Evolutionary conservation across 257 asterid genomes (phyloP), one percentile per base, ranked within the genome.

Genomic region (Solanum okadae): DNA sequence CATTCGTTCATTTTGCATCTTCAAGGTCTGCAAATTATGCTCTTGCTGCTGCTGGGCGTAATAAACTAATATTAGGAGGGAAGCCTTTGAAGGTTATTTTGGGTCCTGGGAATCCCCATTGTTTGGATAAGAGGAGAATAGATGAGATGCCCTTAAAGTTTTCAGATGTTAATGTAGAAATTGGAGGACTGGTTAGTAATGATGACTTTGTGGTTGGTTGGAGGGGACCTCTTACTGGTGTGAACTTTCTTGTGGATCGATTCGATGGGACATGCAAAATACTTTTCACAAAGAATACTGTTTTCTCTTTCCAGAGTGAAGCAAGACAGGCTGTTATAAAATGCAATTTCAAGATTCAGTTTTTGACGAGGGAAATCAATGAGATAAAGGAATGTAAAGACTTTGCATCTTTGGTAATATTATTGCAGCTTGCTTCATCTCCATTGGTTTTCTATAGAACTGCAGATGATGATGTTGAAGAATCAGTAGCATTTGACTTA

Each of bases 381-480:
- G 93, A 93, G 90, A 92, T 97, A n/a, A 92, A 88, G 52, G 88
- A 85, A 25, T 91, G 81, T 81, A 87, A 15, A 61, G 93, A 92
- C 72, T 86, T 67, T 72, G 70, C 92, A 13, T 91, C 94, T 67
- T 44, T 93, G 27, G 81, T 90, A 37, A 90, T 96, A 38, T 37
- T 93, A 88, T 67, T 96, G 88, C 95, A 91, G 93, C 93, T 96
- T 91, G 94, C 93, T 71, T 95, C 99, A 1, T 91, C 98, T n/a
- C 99, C 99, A 20, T 49, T 87, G 35, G 75, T 95, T 86, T 93
- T 89, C 89, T 96, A 96, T 84, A 91, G 99, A 89, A 97, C 99
- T 16, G 99, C 98, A 0, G 99, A 94, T 89, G 99, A 97, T 86
- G 99, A 95, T 86, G 93, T 96, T 87, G 96, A 92, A 90, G 95